Evolutionary conservation across 1,284 basidiomycete genomes (phyloP), one percentile per base, ranked within the genome.

Genomic region (Coniferiporia weirii): DNA sequence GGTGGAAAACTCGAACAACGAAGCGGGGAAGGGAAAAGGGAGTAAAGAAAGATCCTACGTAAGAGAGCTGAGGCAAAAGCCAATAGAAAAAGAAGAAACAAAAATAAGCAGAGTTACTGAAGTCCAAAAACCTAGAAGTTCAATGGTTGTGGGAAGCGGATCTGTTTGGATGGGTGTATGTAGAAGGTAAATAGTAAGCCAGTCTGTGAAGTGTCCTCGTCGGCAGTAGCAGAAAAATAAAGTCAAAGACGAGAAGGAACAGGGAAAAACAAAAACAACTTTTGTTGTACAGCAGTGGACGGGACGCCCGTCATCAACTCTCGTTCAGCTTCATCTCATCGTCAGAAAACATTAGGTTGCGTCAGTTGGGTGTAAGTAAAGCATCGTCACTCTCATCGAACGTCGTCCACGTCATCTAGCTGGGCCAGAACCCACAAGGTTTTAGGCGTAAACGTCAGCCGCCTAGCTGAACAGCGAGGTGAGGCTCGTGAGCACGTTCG

Each of bases 381-480:
- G 10, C 10, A 48, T 48, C 46, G 46, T 48, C 46, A 20, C 9
- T 12, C 17, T 48, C 27, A 45, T 48, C 19, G 19, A 48, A 15
- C 19, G 19, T 48, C 19, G 46, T 20, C 27, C 46, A 48, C 17
- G 27, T 48, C 12, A 19, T 20, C 46, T 48, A 12, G 12, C 6
- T 5, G 9, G 10, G 46, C 17, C 46, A 10, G 17, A 2, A 15
- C 38, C 38, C 38, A 40, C 38, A 9, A 27, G 27, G 27, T 27
- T 27, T 40, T 40, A 40, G 9, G 38, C 38, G 15, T 40, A 12
- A 12, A 15, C 38, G 27, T 40, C 9, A 15, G 15, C 3, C 38
- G 38, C 8, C 53, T 45, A 54, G 15, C 52, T 46, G 35, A 61
- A 61, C n/a, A 61, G 38, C 32, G 49, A 44, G 8, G 56, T 58